phyloP scores from a whole-genome alignment of 345 rosid genomes.

The Excoecaria cochinchinensis region DNA sequence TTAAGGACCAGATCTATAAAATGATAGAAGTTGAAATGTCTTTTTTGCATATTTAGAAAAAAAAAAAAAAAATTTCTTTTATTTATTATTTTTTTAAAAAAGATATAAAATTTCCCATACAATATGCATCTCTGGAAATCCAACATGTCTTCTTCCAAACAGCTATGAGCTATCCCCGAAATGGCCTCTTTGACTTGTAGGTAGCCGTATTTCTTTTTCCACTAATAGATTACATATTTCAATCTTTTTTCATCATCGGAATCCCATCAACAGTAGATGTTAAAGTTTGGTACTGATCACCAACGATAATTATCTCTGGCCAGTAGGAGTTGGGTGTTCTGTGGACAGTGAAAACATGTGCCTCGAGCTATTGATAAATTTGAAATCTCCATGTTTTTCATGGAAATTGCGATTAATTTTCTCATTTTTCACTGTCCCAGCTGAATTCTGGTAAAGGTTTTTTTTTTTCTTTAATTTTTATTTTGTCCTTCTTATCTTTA shows the following conservation, averaged over 20 bases:
- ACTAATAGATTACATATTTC: neutral
- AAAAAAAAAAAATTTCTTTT: too few species aligned
- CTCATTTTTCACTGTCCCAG: conserved; percentile 11
- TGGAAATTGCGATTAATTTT: neutral
- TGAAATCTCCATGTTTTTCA: conserved; percentile 2
- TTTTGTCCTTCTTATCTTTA: neutral
- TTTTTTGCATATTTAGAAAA: too few species aligned
- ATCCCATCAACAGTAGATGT: neutral
- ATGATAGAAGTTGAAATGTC: too few species aligned
- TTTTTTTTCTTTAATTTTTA: neutral
- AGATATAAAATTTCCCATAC: too few species aligned
- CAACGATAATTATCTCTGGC: neutral
- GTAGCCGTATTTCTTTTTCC: neutral
- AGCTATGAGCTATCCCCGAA: neutral
- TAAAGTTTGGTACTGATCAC: neutral
- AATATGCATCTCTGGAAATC: neutral
- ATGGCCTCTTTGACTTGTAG: conserved; percentile 3
- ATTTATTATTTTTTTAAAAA: too few species aligned
- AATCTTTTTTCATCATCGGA: neutral
- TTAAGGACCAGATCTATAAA: too few species aligned
- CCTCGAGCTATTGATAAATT: neutral
- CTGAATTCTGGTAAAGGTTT: conserved; percentile 15
- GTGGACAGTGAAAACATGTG: conserved; percentile 1
- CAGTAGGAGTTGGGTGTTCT: neutral
- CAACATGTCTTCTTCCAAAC: neutral